Base-by-base conservation (phyloP, 2,329 filamentous ascomycete genomes). In the Diplocarpon mali region DNA sequence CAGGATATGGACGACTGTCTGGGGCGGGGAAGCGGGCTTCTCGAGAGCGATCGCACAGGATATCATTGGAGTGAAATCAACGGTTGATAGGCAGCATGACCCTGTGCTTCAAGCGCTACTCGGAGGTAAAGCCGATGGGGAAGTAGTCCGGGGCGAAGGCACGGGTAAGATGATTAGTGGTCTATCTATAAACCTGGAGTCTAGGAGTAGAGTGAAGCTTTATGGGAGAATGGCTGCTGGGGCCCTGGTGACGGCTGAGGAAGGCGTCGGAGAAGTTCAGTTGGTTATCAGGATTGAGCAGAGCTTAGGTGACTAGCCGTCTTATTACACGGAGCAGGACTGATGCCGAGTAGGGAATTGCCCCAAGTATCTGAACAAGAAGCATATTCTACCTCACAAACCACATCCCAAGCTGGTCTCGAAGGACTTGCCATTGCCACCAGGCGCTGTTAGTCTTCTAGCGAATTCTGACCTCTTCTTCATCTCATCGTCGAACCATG, bases 281-380 rank as follows among this genome's bases (percentile, higher is more conserved):
- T 65, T 90, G 30, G 78, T 82, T 12, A 68, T 87, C 36, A 72
- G 73, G 34, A 77, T 93, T 45, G 73, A 82, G 28, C 80, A 85
- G 62, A 83, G 78, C 52, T 57, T 93, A 8, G 76, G 69, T 68
- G 61, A 7, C 20, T 24, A 24, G 20, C 3, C 20, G 3, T 2
- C 12, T 29, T 10, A 6, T n/a, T 24, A 32, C 7, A 12, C n/a
- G 11, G 4, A 24, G 5, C 17, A 8, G 7, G 14, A 11, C 44
- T 51, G 32, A 51, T 42, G 16, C 16, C 37, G 8, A 24, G 40
- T 34, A 66, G 80, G 85, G 0, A 93, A 92, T 55, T 93, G 86
- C 56, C 86, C 87, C 1, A 94, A 94, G 63, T 94, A 94, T 56
- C 60, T 94, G 29, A 92, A 90, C 62, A 77, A 76, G 56, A 88